These are phyloP conservation scores for Phytophthora pistaciae DNA, from an alignment of 352 stramenopile species.

Conservation along the genomic window DNA sequence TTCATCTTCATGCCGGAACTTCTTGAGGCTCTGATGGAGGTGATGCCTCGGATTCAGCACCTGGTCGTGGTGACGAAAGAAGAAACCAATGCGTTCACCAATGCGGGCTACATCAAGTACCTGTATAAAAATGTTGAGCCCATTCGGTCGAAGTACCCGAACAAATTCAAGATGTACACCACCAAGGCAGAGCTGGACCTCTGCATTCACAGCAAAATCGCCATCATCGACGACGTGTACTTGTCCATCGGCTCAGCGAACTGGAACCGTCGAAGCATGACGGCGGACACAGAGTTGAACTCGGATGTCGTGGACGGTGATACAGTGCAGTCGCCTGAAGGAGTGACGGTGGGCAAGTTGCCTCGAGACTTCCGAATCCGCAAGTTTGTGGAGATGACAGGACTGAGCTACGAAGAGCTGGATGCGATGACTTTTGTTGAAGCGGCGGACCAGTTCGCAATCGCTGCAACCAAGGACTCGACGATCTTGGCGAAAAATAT, in stretches of 20 bases:
- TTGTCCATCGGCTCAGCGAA: conserved; percentile 62
- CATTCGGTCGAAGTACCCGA: conserved; percentile 30
- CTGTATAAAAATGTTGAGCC: conserved; percentile 55
- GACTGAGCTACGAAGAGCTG: conserved; percentile 49
- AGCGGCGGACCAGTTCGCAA: conserved; percentile 33
- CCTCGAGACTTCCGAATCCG: conserved; percentile 59
- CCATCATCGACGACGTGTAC: conserved; percentile 70
- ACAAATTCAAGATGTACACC: conserved; percentile 37
- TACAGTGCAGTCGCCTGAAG: conserved; percentile 17
- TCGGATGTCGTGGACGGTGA: conserved; percentile 57
- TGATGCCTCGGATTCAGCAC: conserved; percentile 49
- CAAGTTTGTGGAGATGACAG: conserved; percentile 68
- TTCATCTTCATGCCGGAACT: conserved; percentile 50
- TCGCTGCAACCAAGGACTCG: background rate
- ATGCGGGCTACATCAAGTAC: conserved; percentile 49
- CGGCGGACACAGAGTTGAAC: conserved; percentile 57
- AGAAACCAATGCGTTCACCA: conserved; percentile 24
- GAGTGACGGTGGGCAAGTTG: conserved; percentile 42
- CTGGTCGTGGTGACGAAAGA: conserved; percentile 54
- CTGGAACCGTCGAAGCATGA: conserved; percentile 57
- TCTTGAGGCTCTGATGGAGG: conserved; percentile 46
- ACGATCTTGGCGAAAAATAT: background rate
- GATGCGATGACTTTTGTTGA: conserved; percentile 54
- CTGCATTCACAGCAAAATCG: conserved; percentile 61
- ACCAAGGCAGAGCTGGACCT: conserved; percentile 41